Base-by-base conservation (phyloP, 2,329 filamentous ascomycete species). In the Simplicillium sp. region DNA sequence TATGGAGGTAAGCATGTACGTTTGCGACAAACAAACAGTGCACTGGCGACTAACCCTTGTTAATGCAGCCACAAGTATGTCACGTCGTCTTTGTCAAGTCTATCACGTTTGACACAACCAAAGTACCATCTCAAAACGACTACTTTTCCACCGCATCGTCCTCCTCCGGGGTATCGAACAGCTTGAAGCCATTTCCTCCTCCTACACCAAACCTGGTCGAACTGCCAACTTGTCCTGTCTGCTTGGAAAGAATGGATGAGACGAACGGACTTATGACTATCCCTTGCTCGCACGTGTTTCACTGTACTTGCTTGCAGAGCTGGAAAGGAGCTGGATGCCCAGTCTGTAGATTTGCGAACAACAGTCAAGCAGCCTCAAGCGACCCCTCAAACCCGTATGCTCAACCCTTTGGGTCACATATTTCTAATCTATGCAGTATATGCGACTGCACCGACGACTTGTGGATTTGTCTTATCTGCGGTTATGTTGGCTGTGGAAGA, bases 181-280 rank as follows among this genome's bases (percentile, higher is more conserved):
- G 65, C 16, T 60, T 77, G 6, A 76, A 74, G 44, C 78, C 77
- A 0, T 77, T 80, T 39, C 76, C 77, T 4, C 80, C 70, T 3
- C 76, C 75, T 2, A 95, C 90, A 1, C 85, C 89, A 1, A 84
- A 86, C 38, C 71, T 97, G 2, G 75, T 95, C 40, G 92, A 98
- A 63, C 68, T 98, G 11, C 92, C 92, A 2, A 97, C 92, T 2
- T 98, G 92, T 49, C 89, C 92, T 0, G 92, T 98, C 9, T 98
- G 92, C 50, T 73, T 98, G 5, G 92, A 98, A 60, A 82, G 90
- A 37, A 98, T 98, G 92, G 92, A 98, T 54, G 90, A 97, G 58
- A 96, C 89, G 1, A 94, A 88, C 0, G 92, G 92, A 0, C 70
- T 98, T 3, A 77, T 98, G 56, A 98, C 92, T 1, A 97, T 97